These are phyloP conservation scores for Venturiaceae sp. DNA, from an alignment of 2,329 filamentous ascomycete genomes.

Conservation along the genomic window DNA sequence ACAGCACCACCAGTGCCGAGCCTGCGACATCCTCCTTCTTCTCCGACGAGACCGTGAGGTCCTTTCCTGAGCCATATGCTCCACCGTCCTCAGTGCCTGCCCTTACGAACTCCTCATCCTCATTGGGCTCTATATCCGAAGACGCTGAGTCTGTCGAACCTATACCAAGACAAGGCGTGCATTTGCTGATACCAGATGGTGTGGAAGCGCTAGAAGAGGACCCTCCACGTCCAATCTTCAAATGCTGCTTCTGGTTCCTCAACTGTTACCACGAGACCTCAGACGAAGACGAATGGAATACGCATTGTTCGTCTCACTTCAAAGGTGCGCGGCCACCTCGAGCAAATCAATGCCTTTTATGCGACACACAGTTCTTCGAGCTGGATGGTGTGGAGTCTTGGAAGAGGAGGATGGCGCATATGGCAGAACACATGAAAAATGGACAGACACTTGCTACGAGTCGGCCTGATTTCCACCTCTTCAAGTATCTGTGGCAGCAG, in stretches of 20 bases:
- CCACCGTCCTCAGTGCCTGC: not conserved
- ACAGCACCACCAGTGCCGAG: not conserved
- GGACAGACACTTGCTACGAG: not conserved
- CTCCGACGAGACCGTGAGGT: not conserved
- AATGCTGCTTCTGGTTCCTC: conserved; percentile 5
- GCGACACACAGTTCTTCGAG: conserved; percentile 1
- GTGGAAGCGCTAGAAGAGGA: not conserved
- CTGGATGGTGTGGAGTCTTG: not conserved
- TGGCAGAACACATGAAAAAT: not conserved
- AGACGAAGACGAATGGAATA: conserved; percentile 3
- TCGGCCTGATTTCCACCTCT: not conserved
- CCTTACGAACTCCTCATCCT: not conserved
- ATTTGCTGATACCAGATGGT: not conserved
- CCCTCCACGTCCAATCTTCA: not conserved
- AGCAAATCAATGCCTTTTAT: not conserved
- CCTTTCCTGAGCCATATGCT: not conserved
- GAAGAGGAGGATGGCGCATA: not conserved
- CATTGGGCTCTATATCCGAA: not conserved
- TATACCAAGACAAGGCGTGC: not conserved
- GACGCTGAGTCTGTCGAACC: not conserved
- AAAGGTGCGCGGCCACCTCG: not conserved
- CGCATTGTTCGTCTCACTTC: conserved; percentile 1
- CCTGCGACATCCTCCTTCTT: not conserved
- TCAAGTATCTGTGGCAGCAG: not conserved
- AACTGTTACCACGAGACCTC: not conserved